Evolutionary conservation across 108 stramenopile species (phyloP).

Genomic region (Skeletonema menzelii): DNA sequence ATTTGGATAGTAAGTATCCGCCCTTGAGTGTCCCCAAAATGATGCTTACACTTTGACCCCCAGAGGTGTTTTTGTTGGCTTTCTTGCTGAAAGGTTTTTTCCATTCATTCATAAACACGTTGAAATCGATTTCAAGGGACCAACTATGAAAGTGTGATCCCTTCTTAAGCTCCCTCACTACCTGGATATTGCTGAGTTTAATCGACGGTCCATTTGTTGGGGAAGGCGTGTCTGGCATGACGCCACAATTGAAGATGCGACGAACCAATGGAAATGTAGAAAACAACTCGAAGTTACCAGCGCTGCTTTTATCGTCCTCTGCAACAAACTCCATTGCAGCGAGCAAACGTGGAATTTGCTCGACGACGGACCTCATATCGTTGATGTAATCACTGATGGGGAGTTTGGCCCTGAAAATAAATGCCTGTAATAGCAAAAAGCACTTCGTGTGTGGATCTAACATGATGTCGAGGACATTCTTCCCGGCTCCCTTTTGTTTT

Average conservation of each 20-base stretch:
- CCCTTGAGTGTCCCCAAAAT: constrained; percentile 22
- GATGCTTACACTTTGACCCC: constrained; percentile 6
- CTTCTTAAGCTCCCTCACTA: constrained; percentile 11
- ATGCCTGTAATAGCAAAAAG: constrained; percentile 93
- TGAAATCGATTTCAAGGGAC: constrained; percentile 12
- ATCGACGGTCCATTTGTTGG: background rate
- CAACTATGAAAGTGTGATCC: constrained; percentile 8
- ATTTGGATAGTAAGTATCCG: constrained; percentile 24
- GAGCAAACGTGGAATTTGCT: constrained; percentile 93
- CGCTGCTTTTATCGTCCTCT: constrained; percentile 50
- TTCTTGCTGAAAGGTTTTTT: background rate
- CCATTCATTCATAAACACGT: constrained; percentile 5
- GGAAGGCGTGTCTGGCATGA: background rate
- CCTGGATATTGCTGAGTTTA: constrained; percentile 12
- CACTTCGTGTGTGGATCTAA: constrained; percentile 93
- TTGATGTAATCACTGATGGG: constrained; percentile 98
- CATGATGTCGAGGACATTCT: constrained; percentile 64
- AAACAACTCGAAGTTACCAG: constrained; percentile 63
- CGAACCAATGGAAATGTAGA: constrained; percentile 38
- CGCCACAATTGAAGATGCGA: constrained; percentile 27
- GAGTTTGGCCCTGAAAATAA: constrained; percentile 75
- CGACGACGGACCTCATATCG: constrained; percentile 94
- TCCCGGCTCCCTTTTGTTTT: constrained; percentile 17
- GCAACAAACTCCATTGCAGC: constrained; percentile 96
- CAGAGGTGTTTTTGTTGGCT: background rate